Base-by-base conservation (phyloP, 805 yeast genomes). In the Brettanomyces anomalus region DNA sequence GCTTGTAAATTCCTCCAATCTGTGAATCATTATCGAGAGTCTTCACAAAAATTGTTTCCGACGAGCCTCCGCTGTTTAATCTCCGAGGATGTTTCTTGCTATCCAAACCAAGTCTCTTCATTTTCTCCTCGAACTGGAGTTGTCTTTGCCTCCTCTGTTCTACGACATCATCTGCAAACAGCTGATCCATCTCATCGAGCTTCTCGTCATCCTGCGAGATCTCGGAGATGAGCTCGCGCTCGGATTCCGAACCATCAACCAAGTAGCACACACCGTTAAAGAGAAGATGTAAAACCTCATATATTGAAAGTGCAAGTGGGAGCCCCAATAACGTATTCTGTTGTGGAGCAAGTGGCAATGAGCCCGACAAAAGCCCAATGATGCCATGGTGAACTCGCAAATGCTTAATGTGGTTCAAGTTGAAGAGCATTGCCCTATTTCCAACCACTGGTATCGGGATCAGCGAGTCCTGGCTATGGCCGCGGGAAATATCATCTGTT, bases 301-400 rank as follows among this genome's bases (percentile, higher is more conserved):
- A 94, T 0, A 76, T 60, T 62, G 77, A 70, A 36, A 90, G 64
- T 53, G 78, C 76, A 40, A 93, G 60, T 0, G 98, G 98, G 2
- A 89, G 62, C 0, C 96, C 94, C 34, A 86, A 65, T 53, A 89
- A 83, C n/a, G 80, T 68, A 54, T 87, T 88, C 55, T 90, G 98
- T 58, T 93, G 98, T 2, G 97, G 93, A n/a, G 89, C 87, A 38
- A 78, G 71, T 0, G 96, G 85, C 26, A 93, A 64, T 0, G 96
- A 84, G 0, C 98, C 98, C 0, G 76, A 64, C 14, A 90, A 66
- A 1, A 81, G 76, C 0, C 98, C 98, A 18, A 79, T 70, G 1
- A 93, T 71, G 13, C 86, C 85, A 36, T 73, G 62, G 2, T 51
- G 33, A 26, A 67, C 66, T 18, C 97, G 67, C 5, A 88, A 66